Conservation (phyloP, 495 filamentous ascomycete species). For the Hypoxylon intermedium region DNA sequence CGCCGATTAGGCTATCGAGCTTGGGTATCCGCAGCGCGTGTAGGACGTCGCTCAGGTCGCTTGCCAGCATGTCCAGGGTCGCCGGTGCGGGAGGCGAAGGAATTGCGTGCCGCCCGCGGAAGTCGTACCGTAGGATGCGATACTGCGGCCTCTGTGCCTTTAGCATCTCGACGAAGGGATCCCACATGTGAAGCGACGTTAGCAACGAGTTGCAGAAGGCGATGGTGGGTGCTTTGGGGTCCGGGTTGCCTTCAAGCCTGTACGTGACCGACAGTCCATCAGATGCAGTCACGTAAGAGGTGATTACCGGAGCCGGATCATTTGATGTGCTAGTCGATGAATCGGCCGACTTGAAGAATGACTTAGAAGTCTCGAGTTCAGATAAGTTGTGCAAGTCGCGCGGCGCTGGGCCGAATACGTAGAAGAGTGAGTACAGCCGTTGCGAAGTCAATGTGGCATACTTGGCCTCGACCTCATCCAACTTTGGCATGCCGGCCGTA, state of each 20-base stretch:
- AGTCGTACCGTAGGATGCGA: slow-evolving; percentile 74
- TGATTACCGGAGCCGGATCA: slow-evolving; percentile 57
- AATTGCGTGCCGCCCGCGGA: slow-evolving; percentile 67
- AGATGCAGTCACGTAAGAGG: slow-evolving; percentile 68
- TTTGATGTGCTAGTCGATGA: slow-evolving; percentile 57
- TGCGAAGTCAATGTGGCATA: slow-evolving; percentile 62
- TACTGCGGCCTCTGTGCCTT: slow-evolving; percentile 64
- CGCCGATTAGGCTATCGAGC: slow-evolving; percentile 70
- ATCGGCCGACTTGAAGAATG: slow-evolving; percentile 62
- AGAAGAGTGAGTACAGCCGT: slow-evolving; percentile 72
- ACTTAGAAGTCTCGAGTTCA: slow-evolving; percentile 42
- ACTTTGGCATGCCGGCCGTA: slow-evolving; percentile 64
- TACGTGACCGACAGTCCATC: slow-evolving; percentile 75
- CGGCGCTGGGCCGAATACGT: slow-evolving; percentile 76
- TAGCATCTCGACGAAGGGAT: slow-evolving; percentile 68
- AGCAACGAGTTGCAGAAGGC: slow-evolving; percentile 80
- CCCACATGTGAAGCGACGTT: slow-evolving; percentile 77
- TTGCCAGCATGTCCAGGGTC: slow-evolving; percentile 68
- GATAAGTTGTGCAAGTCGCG: slow-evolving; percentile 64
- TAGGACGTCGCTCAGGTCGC: slow-evolving; percentile 67
- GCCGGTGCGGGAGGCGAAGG: slow-evolving; percentile 48
- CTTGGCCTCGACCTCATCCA: slow-evolving; percentile 60
- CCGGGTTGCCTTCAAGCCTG: slow-evolving; percentile 73
- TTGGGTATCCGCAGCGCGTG: slow-evolving; percentile 65
- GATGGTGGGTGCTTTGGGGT: slow-evolving; percentile 69